Percentiles rank a stretch among this genome's conserved stretches.
Evolutionary conservation across 2,329 filamentous ascomycete species (phyloP).

Genomic region (Pyrenophora seminiperda): DNA sequence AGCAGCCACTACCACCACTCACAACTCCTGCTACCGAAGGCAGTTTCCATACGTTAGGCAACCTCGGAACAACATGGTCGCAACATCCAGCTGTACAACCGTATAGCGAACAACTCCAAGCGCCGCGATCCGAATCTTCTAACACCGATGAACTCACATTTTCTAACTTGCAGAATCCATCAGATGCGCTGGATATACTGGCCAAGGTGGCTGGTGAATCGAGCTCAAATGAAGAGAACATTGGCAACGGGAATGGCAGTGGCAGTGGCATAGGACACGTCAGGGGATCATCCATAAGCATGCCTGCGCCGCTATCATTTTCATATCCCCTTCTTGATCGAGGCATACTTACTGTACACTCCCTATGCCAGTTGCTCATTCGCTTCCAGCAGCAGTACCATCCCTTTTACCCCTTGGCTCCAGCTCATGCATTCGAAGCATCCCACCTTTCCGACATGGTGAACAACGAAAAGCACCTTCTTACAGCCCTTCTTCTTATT

Average conservation of each 20-base stretch:
- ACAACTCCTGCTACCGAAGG: constrained; percentile 39
- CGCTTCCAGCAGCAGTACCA: constrained; percentile 71
- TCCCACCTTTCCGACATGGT: constrained; percentile 61
- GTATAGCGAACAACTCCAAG: constrained; percentile 28
- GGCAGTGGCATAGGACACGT: constrained; percentile 11
- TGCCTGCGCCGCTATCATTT: constrained; percentile 44
- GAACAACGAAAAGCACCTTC: constrained; percentile 66
- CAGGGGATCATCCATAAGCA: constrained; percentile 21
- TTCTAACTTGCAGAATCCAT: constrained; percentile 56
- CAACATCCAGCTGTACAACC: constrained; percentile 29
- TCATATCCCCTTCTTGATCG: constrained; percentile 52
- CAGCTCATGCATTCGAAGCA: constrained; percentile 63
- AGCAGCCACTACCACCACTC: constrained; percentile 31
- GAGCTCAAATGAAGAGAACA: constrained; percentile 36
- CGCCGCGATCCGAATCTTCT: constrained; percentile 37
- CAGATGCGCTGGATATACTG: constrained; percentile 56
- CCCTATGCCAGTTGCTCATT: constrained; percentile 58
- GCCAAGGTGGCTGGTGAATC: constrained; percentile 52
- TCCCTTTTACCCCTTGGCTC: constrained; percentile 71
- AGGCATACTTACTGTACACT: constrained; percentile 51
- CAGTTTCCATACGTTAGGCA: constrained; percentile 45
- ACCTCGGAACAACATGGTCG: constrained; percentile 47
- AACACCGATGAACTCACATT: constrained; percentile 45
- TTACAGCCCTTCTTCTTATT: constrained; percentile 73
- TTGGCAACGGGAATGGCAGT: constrained; percentile 13